phyloP scores from a whole-genome alignment of 2,329 filamentous ascomycete species.

The Colletotrichum filicis region DNA sequence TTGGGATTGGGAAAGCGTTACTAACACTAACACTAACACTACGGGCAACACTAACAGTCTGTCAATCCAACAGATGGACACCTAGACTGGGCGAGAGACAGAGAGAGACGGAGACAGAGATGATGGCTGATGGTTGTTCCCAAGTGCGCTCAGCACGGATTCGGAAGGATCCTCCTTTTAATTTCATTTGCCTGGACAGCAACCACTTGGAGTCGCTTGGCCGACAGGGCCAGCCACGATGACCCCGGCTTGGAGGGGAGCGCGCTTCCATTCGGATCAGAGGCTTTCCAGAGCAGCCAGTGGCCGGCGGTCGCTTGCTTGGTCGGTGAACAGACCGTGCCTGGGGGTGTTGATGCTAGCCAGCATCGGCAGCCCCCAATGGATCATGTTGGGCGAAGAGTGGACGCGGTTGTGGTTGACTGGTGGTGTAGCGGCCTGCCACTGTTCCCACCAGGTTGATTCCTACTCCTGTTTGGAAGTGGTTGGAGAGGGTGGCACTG shows the following conservation, averaged over 20 bases:
- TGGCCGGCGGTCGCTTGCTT: neutral
- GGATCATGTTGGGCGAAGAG: neutral
- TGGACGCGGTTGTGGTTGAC: neutral
- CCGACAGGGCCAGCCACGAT: conserved; percentile 26
- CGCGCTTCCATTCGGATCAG: neutral
- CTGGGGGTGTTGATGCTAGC: neutral
- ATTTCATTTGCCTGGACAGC: conserved; percentile 29
- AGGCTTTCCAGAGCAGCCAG: conserved; percentile 5
- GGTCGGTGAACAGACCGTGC: conserved; percentile 5
- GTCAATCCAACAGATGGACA: neutral
- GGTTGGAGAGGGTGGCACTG: conserved; percentile 28
- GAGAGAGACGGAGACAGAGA: neutral
- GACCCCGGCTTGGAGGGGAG: conserved; percentile 2
- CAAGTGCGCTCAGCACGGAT: conserved; percentile 21
- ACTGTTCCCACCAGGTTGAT: neutral
- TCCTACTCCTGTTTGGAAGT: conserved; percentile 22
- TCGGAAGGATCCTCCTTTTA: conserved; percentile 35
- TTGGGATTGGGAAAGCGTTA: neutral
- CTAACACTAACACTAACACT: neutral
- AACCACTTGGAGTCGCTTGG: conserved; percentile 14
- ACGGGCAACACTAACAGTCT: neutral
- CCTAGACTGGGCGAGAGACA: neutral
- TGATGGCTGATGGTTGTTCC: neutral
- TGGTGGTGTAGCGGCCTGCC: neutral
- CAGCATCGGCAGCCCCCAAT: too few relatives aligned